phyloP scores from a whole-genome alignment of 176 grass and related monocot species.

The Typha latifolia region DNA sequence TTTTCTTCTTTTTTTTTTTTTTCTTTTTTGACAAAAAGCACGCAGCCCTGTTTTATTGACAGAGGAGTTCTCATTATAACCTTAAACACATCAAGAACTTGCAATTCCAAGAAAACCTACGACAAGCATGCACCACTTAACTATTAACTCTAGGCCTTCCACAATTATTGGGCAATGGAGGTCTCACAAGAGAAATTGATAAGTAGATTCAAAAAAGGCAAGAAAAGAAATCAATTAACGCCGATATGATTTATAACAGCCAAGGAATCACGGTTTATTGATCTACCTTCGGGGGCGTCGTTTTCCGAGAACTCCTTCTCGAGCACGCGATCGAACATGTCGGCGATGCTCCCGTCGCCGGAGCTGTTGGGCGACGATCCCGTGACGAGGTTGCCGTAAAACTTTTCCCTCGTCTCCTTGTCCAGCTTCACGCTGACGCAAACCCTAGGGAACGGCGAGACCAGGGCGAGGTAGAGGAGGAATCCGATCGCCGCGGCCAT shows the following conservation, averaged over 20 bases:
- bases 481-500: conserved; percentile 11
- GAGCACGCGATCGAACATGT: conserved; percentile 94
- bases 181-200: no score
- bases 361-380: conserved; percentile 44
- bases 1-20: no score
- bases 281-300: conserved; percentile 66
- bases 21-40: no score
- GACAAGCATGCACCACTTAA: no score
- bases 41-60: no score
- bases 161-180: no score
- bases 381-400: conserved; percentile 68
- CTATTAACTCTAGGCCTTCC: no score
- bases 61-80: no score
- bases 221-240: no score
- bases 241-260: background rate
- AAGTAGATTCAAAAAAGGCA: no score
- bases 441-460: background rate
- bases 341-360: conserved; percentile 82
- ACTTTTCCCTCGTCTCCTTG: conserved; percentile 87
- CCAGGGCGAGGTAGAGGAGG: background rate
- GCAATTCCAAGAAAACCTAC: no score
- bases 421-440: conserved; percentile 42
- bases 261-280: background rate
- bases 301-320: conserved; percentile 98
- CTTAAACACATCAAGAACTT: no score